These are phyloP conservation scores for Vanderwaltozyma tropicalis DNA, from an alignment of 805 yeast species.

Conservation along the genomic window DNA sequence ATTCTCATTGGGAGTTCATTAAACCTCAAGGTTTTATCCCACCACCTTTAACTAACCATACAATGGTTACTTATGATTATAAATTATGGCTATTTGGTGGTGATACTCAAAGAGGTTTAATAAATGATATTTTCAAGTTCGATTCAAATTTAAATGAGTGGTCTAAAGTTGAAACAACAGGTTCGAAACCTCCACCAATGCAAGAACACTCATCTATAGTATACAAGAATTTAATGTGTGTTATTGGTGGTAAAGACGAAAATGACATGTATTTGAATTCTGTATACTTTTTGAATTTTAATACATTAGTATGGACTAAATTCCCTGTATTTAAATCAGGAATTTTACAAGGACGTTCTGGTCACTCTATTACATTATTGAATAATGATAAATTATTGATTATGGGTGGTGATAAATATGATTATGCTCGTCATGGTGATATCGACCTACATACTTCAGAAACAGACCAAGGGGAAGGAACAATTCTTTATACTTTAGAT, in stretches of 20 bases:
- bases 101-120: conserved; percentile 59
- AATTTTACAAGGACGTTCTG: conserved; percentile 76
- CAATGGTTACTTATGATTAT: conserved; percentile 72
- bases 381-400: conserved; percentile 60
- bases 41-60: conserved; percentile 84
- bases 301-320: conserved; percentile 62
- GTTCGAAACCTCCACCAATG: conserved; percentile 59
- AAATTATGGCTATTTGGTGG: conserved; percentile 90
- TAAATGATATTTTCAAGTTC: conserved; percentile 69
- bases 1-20: conserved; percentile 74
- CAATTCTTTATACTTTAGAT: conserved; percentile 56
- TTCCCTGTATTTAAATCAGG: conserved; percentile 35
- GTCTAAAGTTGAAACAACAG: conserved; percentile 55
- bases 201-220: conserved; percentile 86
- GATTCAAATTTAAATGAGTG: conserved; percentile 62
- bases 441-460: conserved; percentile 44
- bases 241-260: conserved; percentile 81
- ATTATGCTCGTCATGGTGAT: conserved; percentile 43
- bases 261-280: conserved; percentile 58
- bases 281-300: conserved; percentile 66
- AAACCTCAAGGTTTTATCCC: conserved; percentile 39
- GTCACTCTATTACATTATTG: conserved; percentile 74
- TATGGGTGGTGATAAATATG: conserved; percentile 87
- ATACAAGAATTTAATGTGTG: conserved; percentile 66
- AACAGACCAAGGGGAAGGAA: conserved; percentile 45